Conservation (phyloP, 768 basidiomycete genomes). For the Rhizopogon sp. region DNA sequence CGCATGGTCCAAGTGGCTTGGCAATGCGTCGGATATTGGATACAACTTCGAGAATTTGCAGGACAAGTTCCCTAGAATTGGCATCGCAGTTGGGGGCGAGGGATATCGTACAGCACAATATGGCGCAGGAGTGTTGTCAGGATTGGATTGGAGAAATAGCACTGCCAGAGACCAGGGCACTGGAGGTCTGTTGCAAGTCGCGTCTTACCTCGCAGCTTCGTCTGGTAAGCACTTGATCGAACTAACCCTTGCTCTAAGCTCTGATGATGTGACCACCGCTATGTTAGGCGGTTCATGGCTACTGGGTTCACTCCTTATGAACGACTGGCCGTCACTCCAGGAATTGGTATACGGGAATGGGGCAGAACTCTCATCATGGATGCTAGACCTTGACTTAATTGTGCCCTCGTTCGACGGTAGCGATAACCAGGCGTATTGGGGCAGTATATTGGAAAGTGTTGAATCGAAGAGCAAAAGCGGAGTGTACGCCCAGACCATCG, state of each 20-base stretch:
- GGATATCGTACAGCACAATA: constrained; percentile 66
- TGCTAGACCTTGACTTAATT: constrained; percentile 50
- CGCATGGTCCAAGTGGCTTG: constrained; percentile 59
- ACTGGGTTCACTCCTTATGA: constrained; percentile 56
- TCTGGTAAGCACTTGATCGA: constrained; percentile 40
- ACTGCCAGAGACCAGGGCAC: constrained; percentile 54
- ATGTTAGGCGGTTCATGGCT: constrained; percentile 61
- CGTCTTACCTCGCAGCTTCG: constrained; percentile 62
- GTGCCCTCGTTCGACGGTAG: constrained; percentile 46
- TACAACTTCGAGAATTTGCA: constrained; percentile 44
- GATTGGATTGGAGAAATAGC: constrained; percentile 56
- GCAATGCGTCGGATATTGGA: constrained; percentile 45
- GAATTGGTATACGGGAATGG: constrained; percentile 60
- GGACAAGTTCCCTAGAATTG: constrained; percentile 45
- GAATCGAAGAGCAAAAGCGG: constrained; percentile 49
- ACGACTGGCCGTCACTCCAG: constrained; percentile 53
- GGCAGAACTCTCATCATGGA: constrained; percentile 44
- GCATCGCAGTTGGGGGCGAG: constrained; percentile 66
- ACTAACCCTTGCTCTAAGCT: not conserved
- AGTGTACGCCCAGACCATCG: constrained; percentile 36
- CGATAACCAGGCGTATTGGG: constrained; percentile 48
- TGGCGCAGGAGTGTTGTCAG: constrained; percentile 54
- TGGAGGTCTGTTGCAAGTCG: constrained; percentile 66
- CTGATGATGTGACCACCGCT: not conserved
- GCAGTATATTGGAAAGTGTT: constrained; percentile 49